Conservation (phyloP, 2,329 filamentous ascomycete genomes). For the Beauveria asiatica region DNA sequence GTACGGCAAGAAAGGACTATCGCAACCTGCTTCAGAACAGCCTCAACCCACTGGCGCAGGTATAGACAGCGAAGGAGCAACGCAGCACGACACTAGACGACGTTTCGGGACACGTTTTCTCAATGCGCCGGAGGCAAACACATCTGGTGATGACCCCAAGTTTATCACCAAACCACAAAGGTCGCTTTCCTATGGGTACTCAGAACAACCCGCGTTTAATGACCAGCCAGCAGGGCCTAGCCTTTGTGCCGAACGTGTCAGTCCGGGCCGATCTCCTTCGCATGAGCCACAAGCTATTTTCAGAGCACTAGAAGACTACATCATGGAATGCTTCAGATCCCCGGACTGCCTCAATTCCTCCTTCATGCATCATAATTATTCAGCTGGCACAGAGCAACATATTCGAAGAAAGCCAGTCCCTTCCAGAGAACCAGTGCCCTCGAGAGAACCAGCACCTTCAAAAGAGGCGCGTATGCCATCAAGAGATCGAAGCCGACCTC, state of each 20-base stretch:
- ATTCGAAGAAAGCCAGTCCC: slow-evolving; percentile 21
- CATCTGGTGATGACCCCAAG: background rate
- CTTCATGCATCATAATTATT: slow-evolving; percentile 40
- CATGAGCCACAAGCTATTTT: slow-evolving; percentile 55
- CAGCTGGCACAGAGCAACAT: slow-evolving; percentile 10
- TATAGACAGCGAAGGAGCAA: background rate
- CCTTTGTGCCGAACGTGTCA: slow-evolving; percentile 7
- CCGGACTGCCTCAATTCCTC: slow-evolving; percentile 68
- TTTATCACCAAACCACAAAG: slow-evolving; percentile 14
- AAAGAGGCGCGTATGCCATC: slow-evolving; percentile 31
- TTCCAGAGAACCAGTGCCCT: slow-evolving; percentile 28
- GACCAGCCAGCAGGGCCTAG: background rate
- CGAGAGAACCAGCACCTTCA: slow-evolving; percentile 17
- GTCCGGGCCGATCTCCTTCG: slow-evolving; percentile 12
- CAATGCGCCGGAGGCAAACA: background rate
- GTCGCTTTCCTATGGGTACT: slow-evolving; percentile 38
- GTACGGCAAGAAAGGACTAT: background rate
- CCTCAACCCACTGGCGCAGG: background rate
- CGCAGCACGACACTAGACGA: background rate
- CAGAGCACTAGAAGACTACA: slow-evolving; percentile 67
- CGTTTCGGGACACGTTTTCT: slow-evolving; percentile 6
- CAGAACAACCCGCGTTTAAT: slow-evolving; percentile 28
- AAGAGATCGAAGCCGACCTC: slow-evolving; percentile 10
- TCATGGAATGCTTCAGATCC: slow-evolving; percentile 59
- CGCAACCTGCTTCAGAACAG: background rate